These are phyloP conservation scores for Echites panduratus DNA, from an alignment of 257 asterid genomes.

Conservation along the genomic window DNA sequence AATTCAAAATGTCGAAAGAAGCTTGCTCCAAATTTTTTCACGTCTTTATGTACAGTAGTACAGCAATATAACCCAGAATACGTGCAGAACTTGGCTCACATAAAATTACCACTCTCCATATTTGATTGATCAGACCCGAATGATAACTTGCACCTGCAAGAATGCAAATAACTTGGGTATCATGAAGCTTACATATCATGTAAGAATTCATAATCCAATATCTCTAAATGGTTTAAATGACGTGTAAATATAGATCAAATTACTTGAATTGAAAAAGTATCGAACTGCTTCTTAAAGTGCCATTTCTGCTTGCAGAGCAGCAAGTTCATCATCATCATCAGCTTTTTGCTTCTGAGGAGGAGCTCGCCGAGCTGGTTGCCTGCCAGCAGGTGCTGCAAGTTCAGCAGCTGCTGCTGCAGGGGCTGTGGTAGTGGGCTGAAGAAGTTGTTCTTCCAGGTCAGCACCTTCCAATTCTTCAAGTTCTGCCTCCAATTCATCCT, in stretches of 20 bases:
- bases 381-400: conserved; percentile 38
- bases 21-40: background rate
- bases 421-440: conserved; percentile 60
- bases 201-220: no score
- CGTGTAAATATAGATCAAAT: conserved; percentile 1
- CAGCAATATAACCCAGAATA: background rate
- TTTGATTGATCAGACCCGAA: conserved; percentile 1
- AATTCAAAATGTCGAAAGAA: background rate
- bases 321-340: conserved; percentile 83
- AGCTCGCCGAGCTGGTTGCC: conserved; percentile 47
- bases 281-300: conserved; percentile 50
- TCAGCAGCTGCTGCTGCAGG: conserved; percentile 41
- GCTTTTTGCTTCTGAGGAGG: conserved; percentile 46
- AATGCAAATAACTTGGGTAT: conserved; percentile 4
- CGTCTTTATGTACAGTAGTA: background rate
- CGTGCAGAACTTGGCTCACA: conserved; percentile 3
- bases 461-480: conserved; percentile 76
- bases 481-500: conserved; percentile 83
- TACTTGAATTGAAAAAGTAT: background rate
- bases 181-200: background rate
- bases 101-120: background rate
- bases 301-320: conserved; percentile 84
- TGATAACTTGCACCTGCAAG: background rate
- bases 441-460: conserved; percentile 72
- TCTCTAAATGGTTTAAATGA: background rate